Conservation (phyloP, 2,329 filamentous ascomycete genomes). For the Penicillium verrucosum region DNA sequence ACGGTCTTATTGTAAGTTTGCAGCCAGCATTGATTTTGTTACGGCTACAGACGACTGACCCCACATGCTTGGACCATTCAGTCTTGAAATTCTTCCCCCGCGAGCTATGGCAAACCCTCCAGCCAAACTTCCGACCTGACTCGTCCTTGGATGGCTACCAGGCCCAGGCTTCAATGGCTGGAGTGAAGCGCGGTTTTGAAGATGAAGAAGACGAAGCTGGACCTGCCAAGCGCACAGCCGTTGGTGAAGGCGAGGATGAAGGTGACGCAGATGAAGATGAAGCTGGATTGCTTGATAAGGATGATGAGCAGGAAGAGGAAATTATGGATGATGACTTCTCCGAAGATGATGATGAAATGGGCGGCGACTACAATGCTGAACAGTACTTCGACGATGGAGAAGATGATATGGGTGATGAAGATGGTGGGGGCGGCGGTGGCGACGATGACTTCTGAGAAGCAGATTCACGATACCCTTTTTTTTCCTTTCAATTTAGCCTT, state of each 20-base stretch:
- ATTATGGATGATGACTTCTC: constrained; percentile 59
- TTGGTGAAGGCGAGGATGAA: constrained; percentile 32
- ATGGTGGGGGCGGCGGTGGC: constrained; percentile 49
- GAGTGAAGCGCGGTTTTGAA: constrained; percentile 42
- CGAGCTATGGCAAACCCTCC: constrained; percentile 56
- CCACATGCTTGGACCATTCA: constrained; percentile 21
- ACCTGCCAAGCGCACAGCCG: constrained; percentile 31
- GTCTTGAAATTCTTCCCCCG: constrained; percentile 58
- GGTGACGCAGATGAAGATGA: constrained; percentile 31
- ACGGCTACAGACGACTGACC: not conserved
- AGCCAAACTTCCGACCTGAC: constrained; percentile 43
- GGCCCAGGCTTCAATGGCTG: constrained; percentile 14
- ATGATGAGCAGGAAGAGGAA: constrained; percentile 48
- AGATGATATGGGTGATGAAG: constrained; percentile 53
- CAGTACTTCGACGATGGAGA: constrained; percentile 63
- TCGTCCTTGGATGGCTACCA: constrained; percentile 31
- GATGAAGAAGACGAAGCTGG: constrained; percentile 45
- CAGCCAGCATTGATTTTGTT: not conserved
- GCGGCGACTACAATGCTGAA: constrained; percentile 62
- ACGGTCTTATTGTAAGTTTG: constrained; percentile 52
- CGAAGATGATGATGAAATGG: constrained; percentile 57
- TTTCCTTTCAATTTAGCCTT: constrained; percentile 16
- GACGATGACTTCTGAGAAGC: constrained; percentile 41
- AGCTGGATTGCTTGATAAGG: constrained; percentile 34
- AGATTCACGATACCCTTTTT: constrained; percentile 30